Percentiles rank a stretch among this genome's conserved stretches.
These are phyloP conservation scores for Cyclotella sp. DNA, from an alignment of 108 stramenopile genomes.

Conservation along the genomic window DNA sequence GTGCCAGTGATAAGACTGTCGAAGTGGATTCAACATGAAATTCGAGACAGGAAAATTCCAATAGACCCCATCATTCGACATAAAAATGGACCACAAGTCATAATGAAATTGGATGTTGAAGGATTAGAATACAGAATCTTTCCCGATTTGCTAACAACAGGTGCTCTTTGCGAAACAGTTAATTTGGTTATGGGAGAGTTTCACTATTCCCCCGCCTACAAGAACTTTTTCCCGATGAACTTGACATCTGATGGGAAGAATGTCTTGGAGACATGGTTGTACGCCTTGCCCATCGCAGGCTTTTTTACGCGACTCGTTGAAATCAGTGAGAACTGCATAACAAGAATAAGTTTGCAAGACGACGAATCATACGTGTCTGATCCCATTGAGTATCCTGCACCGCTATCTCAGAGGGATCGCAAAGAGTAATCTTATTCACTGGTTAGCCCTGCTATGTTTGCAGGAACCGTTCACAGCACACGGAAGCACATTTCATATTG, in stretches of 20 bases:
- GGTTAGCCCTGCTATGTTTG: too few relatives aligned
- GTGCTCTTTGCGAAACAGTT: constrained; percentile 30
- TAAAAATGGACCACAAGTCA: constrained; percentile 18
- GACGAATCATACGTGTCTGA: constrained; percentile 22
- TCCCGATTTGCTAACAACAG: constrained; percentile 32
- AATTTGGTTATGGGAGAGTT: constrained; percentile 47
- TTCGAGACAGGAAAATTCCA: constrained; percentile 35
- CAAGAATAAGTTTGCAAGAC: constrained; percentile 7
- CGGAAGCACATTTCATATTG: too few relatives aligned
- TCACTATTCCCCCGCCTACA: constrained; percentile 13
- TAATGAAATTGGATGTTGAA: constrained; percentile 55
- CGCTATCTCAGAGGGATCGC: not conserved
- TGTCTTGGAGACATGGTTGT: not conserved
- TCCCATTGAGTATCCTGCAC: constrained; percentile 6
- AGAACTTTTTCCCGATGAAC: constrained; percentile 18
- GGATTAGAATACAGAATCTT: constrained; percentile 39
- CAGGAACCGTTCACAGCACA: too few relatives aligned
- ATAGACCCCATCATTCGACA: not conserved
- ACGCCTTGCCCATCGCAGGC: not conserved
- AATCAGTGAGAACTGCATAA: constrained; percentile 29
- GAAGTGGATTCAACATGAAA: constrained; percentile 44
- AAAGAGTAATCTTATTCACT: too few relatives aligned
- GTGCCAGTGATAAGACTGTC: constrained; percentile 41
- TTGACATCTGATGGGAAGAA: not conserved
- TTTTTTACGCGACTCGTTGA: constrained; percentile 7